Evolutionary conservation across 306 rosid species (phyloP), one percentile per base, ranked within the genome.

Genomic region (Clitoria ternatea): DNA sequence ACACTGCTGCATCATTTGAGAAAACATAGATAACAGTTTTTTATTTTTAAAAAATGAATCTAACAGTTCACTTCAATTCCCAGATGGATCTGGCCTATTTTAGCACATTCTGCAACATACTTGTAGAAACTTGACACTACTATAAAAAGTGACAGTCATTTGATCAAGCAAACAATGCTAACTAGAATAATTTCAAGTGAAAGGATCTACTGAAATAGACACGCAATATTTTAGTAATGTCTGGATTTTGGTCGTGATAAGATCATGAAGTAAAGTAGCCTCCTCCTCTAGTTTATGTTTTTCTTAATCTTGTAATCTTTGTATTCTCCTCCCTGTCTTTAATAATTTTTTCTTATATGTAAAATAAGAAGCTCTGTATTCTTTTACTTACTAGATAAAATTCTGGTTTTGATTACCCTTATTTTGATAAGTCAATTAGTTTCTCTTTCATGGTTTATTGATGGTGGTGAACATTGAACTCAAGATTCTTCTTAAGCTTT

Each of bases 181-280:
- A 33, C 37, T 50, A 32, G 40, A 66, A 73, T 30, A 2, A 54
- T 62, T 60, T 74, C 72, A 52, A 68, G 49, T 36, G 49, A 45
- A 22, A 61, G 49, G 29, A 4, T 19, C 14, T 70, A 53, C 49
- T 18, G 27, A 32, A 70, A 33, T 69, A 29, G 72, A 23, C 45
- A 29, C 18, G 43, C 56, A 18, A 2, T 48, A 47, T 30, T 69
- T 48, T 35, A 26, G 0, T 20, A 43, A 61, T 50, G 32, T 40
- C 23, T 61, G 70, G 50, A 29, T 50, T 43, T 61, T 14, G 33
- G 60, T 50, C 61, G 39, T 23, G 26, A 37, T 48, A 68, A 49
- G 75, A 57, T 45, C 53, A 15, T 44, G 74, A 39, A 49, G 19
- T 49, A 48, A 68, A 60, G 39, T 24, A 68, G 64, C 60, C 50